phyloP scores from a whole-genome alignment of 805 yeast genomes.

The Candida ficus region DNA sequence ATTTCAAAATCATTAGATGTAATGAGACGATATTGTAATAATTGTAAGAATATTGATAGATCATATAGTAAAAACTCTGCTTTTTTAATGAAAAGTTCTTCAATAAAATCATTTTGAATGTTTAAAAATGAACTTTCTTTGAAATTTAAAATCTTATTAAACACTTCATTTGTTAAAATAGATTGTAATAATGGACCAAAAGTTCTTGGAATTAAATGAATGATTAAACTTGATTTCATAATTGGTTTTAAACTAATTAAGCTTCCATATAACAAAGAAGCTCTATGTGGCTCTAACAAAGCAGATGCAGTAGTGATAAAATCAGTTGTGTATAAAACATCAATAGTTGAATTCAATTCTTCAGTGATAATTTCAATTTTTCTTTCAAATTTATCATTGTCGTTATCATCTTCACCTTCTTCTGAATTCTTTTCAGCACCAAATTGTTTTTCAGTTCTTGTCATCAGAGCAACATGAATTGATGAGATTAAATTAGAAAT shows the following conservation, averaged over 20 bases:
- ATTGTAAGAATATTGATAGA: slow-evolving; percentile 49
- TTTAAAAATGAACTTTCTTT: slow-evolving; percentile 9
- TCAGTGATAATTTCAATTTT: slow-evolving; percentile 12
- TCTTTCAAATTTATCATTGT: background rate
- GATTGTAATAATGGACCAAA: slow-evolving; percentile 29
- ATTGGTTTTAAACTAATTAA: slow-evolving; percentile 35
- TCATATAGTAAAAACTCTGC: slow-evolving; percentile 24
- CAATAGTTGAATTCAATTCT: slow-evolving; percentile 8
- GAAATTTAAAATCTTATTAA: slow-evolving; percentile 10
- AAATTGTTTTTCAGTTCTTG: slow-evolving; percentile 6
- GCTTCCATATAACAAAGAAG: slow-evolving; percentile 25
- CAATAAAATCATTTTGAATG: slow-evolving; percentile 1
- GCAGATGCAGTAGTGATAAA: slow-evolving; percentile 25
- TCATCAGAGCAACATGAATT: slow-evolving; percentile 6
- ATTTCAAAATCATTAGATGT: slow-evolving; percentile 64
- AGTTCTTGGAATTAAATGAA: slow-evolving; percentile 37
- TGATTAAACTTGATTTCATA: slow-evolving; percentile 33
- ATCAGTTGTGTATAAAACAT: slow-evolving; percentile 16
- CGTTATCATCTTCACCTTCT: slow-evolving; percentile 2
- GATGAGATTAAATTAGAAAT: slow-evolving; percentile 7
- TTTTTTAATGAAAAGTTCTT: slow-evolving; percentile 4
- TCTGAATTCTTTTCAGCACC: background rate
- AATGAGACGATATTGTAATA: slow-evolving; percentile 61
- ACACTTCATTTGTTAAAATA: slow-evolving; percentile 20
- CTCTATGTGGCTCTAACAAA: slow-evolving; percentile 15